Base-by-base conservation (phyloP, 1,284 basidiomycete genomes). In the Tremellales sp. region DNA sequence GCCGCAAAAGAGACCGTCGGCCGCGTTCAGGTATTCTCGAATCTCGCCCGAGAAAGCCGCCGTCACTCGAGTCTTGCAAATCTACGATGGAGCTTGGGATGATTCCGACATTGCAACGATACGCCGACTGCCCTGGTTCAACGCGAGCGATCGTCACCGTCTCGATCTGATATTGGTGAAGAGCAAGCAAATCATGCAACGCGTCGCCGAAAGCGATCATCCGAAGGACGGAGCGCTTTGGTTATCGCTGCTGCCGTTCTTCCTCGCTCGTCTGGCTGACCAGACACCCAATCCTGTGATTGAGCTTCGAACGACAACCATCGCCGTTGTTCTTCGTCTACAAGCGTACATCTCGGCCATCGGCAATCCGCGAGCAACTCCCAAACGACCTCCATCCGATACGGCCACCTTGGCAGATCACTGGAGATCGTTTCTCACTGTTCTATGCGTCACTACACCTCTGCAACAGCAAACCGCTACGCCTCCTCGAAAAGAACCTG, bases 341-440 rank as follows among this genome's bases (percentile, higher is more conserved):
- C 72, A 75, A 41, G 61, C 66, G 3, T 65, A 71, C 46, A 63
- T 72, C 1, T 69, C 71, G 16, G 74, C 70, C n/a, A 68, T 65
- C 62, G 16, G 48, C 54, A 1, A 54, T 52, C 10, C 53, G 56
- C 35, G 54, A 56, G 34, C 60, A 24, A 27, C 51, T 12, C 18
- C 49, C 28, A 37, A 40, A 18, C 42, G 62, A 24, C 50, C 50
- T 32, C 41, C 62, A 0, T 74, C 77, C 19, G 88, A 92, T 22
- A 81, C 83, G 48, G 78, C 76, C 53, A 68, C 75, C 8, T 71
- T 85, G 31, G 81, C 91, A 19, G 83, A 86, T 39, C 89, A 94
- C 66, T 97, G 91, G 92, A 81, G 86, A 51, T 76, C 84, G 24
- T 94, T 89, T 83, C 78, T 90, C 40, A 85, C 87, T 51, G 78